These are phyloP conservation scores for Isatis tinctoria DNA, from an alignment of 345 rosid species.

Conservation along the genomic window DNA sequence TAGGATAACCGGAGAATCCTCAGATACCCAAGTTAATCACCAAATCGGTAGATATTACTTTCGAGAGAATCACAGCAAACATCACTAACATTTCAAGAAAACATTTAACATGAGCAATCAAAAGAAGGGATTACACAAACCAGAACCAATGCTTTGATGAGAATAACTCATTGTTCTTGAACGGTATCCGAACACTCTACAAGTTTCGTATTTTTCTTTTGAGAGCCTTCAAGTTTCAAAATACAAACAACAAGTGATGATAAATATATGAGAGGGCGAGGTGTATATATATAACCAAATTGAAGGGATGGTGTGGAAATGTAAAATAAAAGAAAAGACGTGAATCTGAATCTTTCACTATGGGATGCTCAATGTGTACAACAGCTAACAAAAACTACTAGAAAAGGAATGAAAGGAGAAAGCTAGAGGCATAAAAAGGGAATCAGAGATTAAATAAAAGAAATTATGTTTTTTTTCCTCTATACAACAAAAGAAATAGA, in stretches of 20 bases:
- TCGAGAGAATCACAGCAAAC: neutral
- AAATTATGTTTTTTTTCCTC: neutral
- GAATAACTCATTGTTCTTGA: conserved; percentile 58
- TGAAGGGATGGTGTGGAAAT: conserved; percentile 32
- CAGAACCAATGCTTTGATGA: conserved; percentile 56
- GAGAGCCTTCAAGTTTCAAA: neutral
- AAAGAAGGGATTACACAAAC: conserved; percentile 40
- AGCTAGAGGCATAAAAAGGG: no score
- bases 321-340: conserved; percentile 44
- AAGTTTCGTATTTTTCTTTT: neutral
- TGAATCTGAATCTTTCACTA: conserved; percentile 48
- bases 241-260: conserved; percentile 19
- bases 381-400: conserved; percentile 47
- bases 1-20: neutral
- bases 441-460: conserved; percentile 17
- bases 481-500: conserved; percentile 40
- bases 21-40: neutral
- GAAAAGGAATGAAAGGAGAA: conserved; percentile 29
- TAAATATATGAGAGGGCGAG: conserved; percentile 13
- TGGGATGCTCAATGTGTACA: conserved; percentile 39
- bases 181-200: neutral
- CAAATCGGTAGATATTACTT: neutral
- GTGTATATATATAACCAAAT: conserved; percentile 52
- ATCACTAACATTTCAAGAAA: conserved; percentile 8
- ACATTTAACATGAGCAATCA: neutral